Evolutionary conservation across 805 yeast species (phyloP).

Genomic region (Saccharomycopsis fibuligera): DNA sequence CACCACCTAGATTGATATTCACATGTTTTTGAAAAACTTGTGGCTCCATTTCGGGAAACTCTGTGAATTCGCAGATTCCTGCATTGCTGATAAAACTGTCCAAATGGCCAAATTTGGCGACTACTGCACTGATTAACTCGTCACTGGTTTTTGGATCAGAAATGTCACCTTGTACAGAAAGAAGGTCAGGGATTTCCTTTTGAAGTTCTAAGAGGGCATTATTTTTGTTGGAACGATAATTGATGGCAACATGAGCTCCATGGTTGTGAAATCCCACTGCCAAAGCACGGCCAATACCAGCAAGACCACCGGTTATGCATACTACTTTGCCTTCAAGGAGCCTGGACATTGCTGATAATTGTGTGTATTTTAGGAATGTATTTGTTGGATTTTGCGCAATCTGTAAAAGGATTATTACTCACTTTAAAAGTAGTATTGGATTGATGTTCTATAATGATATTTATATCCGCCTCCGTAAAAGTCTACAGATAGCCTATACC

Average conservation of each 20-base stretch:
- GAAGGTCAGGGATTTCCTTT: slow-evolving; percentile 22
- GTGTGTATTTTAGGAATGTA: too few relatives aligned
- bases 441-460: too few relatives aligned
- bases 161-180: slow-evolving; percentile 41
- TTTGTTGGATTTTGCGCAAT: too few relatives aligned
- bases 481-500: too few relatives aligned
- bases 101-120: slow-evolving; percentile 34
- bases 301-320: slow-evolving; percentile 40
- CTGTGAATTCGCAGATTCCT: slow-evolving; percentile 38
- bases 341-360: slow-evolving; percentile 2
- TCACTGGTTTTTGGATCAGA: slow-evolving; percentile 34
- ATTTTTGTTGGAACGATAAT: slow-evolving; percentile 27
- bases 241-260: slow-evolving; percentile 38
- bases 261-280: slow-evolving; percentile 36
- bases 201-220: slow-evolving; percentile 21
- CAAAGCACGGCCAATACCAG: slow-evolving; percentile 41
- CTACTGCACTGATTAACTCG: slow-evolving; percentile 29
- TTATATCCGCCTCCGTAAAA: too few relatives aligned
- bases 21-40: slow-evolving; percentile 33
- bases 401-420: too few relatives aligned
- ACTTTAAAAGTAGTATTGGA: too few relatives aligned
- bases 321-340: slow-evolving; percentile 32
- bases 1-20: slow-evolving; percentile 37
- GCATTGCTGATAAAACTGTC: slow-evolving; percentile 41
- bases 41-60: slow-evolving; percentile 36